phyloP scores from a whole-genome alignment of 2,329 filamentous ascomycete genomes.

The Trichophyton mentagrophytes region DNA sequence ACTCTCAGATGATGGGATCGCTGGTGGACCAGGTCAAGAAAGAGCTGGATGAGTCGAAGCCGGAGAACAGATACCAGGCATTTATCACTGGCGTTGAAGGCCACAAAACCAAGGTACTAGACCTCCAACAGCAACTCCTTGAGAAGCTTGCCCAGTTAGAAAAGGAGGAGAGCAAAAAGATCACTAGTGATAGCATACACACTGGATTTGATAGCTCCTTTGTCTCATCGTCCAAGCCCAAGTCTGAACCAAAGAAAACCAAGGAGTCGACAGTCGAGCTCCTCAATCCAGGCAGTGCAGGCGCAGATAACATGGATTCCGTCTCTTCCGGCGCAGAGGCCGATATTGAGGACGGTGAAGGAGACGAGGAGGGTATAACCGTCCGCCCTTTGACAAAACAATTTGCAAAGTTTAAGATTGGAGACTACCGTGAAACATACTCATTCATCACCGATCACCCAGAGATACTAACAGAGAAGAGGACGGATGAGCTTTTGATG shows the following conservation, averaged over 20 bases:
- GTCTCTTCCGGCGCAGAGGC: conserved; percentile 48
- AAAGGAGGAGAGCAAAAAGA: conserved; percentile 73
- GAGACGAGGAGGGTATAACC: conserved; percentile 61
- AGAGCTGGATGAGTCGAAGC: conserved; percentile 60
- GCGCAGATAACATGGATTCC: conserved; percentile 23
- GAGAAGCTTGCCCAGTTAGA: conserved; percentile 68
- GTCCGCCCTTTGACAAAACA: conserved; percentile 64
- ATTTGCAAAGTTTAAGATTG: conserved; percentile 65
- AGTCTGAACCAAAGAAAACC: conserved; percentile 30
- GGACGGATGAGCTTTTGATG: conserved; percentile 81
- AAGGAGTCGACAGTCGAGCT: conserved; percentile 48
- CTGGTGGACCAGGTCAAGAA: conserved; percentile 88
- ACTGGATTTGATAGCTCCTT: conserved; percentile 83
- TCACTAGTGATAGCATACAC: conserved; percentile 81
- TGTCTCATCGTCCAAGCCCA: conserved; percentile 48
- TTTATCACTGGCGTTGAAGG: conserved; percentile 67
- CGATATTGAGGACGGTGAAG: conserved; percentile 39
- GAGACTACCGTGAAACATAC: conserved; percentile 60
- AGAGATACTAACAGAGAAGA: conserved; percentile 64
- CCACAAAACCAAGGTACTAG: conserved; percentile 65
- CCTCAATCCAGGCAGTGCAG: conserved; percentile 51
- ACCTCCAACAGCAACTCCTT: conserved; percentile 62
- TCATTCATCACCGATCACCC: conserved; percentile 70
- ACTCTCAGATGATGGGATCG: conserved; percentile 98
- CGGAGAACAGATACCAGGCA: conserved; percentile 54